Evolutionary conservation across 2,329 filamentous ascomycete genomes (phyloP).

Genomic region (Aspergillus spinulosporus): DNA sequence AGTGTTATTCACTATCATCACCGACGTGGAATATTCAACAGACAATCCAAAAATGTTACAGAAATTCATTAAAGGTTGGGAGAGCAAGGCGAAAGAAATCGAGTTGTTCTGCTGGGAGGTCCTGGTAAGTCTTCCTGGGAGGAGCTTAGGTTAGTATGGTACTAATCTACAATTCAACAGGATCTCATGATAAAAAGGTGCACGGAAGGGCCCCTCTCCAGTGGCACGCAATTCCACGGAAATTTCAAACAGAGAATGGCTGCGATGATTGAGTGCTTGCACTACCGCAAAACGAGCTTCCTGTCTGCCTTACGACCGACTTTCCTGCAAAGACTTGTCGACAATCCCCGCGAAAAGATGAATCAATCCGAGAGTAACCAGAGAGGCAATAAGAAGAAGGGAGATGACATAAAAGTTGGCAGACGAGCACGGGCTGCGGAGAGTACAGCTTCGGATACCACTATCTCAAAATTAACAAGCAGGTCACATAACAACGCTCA

Average conservation of each 20-base stretch:
- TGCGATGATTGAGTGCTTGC: slow-evolving; percentile 22
- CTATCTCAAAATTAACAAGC: background rate
- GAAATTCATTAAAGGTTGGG: slow-evolving; percentile 30
- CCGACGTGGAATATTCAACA: background rate
- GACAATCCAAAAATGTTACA: slow-evolving; percentile 36
- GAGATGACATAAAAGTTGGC: slow-evolving; percentile 33
- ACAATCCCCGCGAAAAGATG: slow-evolving; percentile 36
- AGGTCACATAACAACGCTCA: background rate
- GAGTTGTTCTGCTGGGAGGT: slow-evolving; percentile 38
- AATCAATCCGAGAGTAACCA: slow-evolving; percentile 35
- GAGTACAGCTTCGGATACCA: background rate
- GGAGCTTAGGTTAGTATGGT: background rate
- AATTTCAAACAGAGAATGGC: slow-evolving; percentile 12
- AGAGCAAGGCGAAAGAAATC: slow-evolving; percentile 26
- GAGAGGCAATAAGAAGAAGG: slow-evolving; percentile 35
- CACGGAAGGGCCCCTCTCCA: no score
- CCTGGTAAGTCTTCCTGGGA: slow-evolving; percentile 22
- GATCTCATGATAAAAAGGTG: slow-evolving; percentile 28
- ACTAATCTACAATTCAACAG: slow-evolving; percentile 16
- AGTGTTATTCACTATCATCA: slow-evolving; percentile 22
- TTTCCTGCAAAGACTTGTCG: slow-evolving; percentile 37
- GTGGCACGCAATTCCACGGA: background rate
- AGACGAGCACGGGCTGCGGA: slow-evolving; percentile 26
- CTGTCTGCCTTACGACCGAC: slow-evolving; percentile 40
- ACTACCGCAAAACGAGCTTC: slow-evolving; percentile 41